Evolutionary conservation across 257 asterid species (phyloP), one percentile per base, ranked within the genome.

Genomic region (Nicotiana benthamiana): DNA sequence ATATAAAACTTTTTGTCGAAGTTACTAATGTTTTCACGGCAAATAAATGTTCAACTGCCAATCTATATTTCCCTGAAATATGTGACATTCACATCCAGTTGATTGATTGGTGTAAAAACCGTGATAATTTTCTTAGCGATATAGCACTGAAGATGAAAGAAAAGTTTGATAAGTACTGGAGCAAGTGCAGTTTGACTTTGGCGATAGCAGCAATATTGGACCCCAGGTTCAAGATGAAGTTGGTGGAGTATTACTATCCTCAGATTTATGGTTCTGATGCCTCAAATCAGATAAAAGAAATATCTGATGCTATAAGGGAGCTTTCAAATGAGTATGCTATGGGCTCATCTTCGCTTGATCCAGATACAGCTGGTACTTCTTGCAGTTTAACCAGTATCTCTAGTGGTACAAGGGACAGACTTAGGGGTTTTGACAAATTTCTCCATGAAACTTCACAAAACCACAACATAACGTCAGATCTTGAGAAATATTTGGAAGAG

Each of bases 191-290:
- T 86, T 87, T 89, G 84, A 81, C 84, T 79, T 86, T 90, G 86
- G 97, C 98, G 80, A 83, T 93, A 84, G 97, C 98, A 46, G 94
- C 94, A 10, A 86, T 92, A 66, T 88, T 95, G 77, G 99, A 95
- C 81, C 99, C 99, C 67, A 93, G 98, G 83, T 95, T 88, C 89
- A 95, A 95, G 87, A 90, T 93, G 94, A 92, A 91, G 91, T 83
- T 95, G 87, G 94, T 95, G 28, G 99, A 95, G 82, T 95, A 91
- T 85, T 95, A 92, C 82, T 95, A 87, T 68, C 83, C 83, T 75
- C 92, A 89, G 86, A 91, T 95, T 75, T 95, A 93, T 74, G 96
- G 89, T 18, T 59, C 79, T 63, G 87, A 87, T 83, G 93, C 97
- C 22, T 75, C 92, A 6, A 84, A 84, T 75, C 93, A 75, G 61